These are phyloP conservation scores for Macadamia integrifolia DNA, from an alignment of 164 flowering plant species.

Conservation along the genomic window DNA sequence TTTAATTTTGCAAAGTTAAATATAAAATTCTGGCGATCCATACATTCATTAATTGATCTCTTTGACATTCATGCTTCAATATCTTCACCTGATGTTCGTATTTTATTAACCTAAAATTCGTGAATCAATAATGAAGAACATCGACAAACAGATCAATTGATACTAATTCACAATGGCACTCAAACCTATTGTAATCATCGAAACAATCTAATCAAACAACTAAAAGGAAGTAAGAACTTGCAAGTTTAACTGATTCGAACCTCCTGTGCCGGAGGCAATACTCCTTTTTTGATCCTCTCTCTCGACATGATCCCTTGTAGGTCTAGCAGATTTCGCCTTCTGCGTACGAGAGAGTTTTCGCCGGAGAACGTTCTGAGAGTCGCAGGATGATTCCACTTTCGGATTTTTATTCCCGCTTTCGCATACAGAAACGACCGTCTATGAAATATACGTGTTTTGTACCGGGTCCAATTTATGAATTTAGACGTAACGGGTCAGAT, in stretches of 20 bases:
- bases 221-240: background rate
- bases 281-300: constrained; percentile 45
- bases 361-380: background rate
- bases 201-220: background rate
- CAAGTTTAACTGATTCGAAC: background rate
- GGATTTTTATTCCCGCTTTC: too few relatives aligned
- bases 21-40: too few relatives aligned
- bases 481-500: too few relatives aligned
- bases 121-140: background rate
- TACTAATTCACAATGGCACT: background rate
- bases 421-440: too few relatives aligned
- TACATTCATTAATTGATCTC: too few relatives aligned
- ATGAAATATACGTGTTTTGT: too few relatives aligned
- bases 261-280: constrained; percentile 48
- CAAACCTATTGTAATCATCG: background rate
- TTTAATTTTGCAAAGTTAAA: too few relatives aligned
- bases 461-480: too few relatives aligned
- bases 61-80: background rate
- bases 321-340: background rate
- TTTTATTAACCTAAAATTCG: background rate
- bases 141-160: background rate
- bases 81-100: background rate
- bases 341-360: background rate
- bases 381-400: too few relatives aligned
- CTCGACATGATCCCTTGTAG: constrained; percentile 32